Conservation (phyloP, 768 basidiomycete species). For the Tulasnella sp. region DNA sequence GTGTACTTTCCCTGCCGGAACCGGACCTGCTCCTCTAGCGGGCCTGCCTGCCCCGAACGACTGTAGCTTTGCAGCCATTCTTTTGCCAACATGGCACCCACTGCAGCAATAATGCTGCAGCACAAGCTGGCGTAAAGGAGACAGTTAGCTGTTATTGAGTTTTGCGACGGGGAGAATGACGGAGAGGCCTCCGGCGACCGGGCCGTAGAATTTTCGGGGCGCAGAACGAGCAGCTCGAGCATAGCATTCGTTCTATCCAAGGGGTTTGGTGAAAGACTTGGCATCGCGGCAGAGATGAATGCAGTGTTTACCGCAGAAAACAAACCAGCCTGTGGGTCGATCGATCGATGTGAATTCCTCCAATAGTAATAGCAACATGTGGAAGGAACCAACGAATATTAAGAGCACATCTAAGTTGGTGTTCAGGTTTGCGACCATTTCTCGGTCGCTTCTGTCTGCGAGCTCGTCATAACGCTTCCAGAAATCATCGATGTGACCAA, state of each 20-base stretch:
- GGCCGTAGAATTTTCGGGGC: background rate
- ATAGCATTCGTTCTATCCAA: background rate
- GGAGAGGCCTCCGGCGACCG: background rate
- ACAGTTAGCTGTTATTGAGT: background rate
- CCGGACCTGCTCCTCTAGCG: constrained; percentile 19
- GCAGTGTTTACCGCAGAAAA: background rate
- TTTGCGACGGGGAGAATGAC: background rate
- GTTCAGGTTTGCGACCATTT: background rate
- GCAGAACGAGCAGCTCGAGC: background rate
- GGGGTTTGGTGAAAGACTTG: background rate
- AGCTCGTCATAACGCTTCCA: constrained; percentile 6
- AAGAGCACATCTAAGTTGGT: constrained; percentile 6
- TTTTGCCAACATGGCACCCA: background rate
- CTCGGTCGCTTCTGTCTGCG: background rate
- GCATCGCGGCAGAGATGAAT: background rate
- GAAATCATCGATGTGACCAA: background rate
- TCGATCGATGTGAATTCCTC: too few relatives aligned
- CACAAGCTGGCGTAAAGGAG: background rate
- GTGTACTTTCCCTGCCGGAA: constrained; percentile 1
- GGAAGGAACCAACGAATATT: constrained; percentile 2
- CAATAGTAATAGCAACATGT: too few relatives aligned
- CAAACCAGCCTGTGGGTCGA: background rate
- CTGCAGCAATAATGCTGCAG: background rate
- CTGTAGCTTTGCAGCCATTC: constrained; percentile 17
- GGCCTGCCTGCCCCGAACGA: constrained; percentile 1